Conservation (phyloP, 2,329 filamentous ascomycete species). For the Ascosphaera acerosa region DNA sequence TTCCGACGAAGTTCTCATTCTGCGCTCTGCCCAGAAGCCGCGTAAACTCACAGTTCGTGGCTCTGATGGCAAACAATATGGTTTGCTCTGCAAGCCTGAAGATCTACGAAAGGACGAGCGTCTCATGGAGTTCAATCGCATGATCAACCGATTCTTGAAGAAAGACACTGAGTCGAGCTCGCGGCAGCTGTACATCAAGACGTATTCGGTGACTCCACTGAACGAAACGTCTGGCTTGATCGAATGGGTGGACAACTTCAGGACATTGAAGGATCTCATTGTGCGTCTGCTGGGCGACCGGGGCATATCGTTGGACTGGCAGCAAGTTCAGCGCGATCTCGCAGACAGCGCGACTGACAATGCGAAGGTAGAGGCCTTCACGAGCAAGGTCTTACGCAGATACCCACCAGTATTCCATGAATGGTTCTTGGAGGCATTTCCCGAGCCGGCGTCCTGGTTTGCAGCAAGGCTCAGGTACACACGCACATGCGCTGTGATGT, state of each 20-base stretch:
- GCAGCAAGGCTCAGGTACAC: conserved; percentile 70
- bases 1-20: conserved; percentile 58
- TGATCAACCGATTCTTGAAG: conserved; percentile 90
- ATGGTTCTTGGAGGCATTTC: conserved; percentile 92
- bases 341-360: neutral
- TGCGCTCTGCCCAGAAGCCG: conserved; percentile 79
- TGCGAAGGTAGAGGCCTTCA: conserved; percentile 30
- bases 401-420: conserved; percentile 70
- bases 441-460: conserved; percentile 83
- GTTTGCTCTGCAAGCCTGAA: conserved; percentile 86
- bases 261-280: conserved; percentile 78
- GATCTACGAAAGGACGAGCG: conserved; percentile 93
- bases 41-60: conserved; percentile 71
- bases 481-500: conserved; percentile 90
- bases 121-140: conserved; percentile 95
- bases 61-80: conserved; percentile 69
- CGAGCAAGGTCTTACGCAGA: conserved; percentile 31
- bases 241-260: conserved; percentile 94
- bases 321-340: conserved; percentile 1
- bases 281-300: conserved; percentile 52
- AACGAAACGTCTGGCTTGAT: conserved; percentile 97
- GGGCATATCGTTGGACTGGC: conserved; percentile 25
- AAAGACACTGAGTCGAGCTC: conserved; percentile 75
- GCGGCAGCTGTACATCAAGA: conserved; percentile 81
- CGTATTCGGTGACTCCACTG: conserved; percentile 84